Conservation (phyloP, 257 asterid species). For the Gentiana straminea region DNA sequence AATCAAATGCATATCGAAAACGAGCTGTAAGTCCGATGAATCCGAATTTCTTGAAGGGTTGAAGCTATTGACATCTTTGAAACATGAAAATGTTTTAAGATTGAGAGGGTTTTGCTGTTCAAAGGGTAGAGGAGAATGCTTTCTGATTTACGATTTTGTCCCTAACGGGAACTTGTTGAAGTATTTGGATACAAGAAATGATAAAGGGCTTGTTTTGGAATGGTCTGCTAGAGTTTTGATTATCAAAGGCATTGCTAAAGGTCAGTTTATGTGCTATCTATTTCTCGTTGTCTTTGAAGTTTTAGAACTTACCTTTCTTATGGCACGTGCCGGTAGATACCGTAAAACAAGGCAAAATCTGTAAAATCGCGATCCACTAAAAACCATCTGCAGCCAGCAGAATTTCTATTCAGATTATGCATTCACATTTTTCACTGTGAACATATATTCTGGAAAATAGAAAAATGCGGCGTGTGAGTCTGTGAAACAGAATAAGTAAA, state of each 20-base stretch:
- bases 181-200: constrained; percentile 51
- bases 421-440: too few species aligned
- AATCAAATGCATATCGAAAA: constrained; percentile 78
- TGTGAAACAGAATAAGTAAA: too few species aligned
- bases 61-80: constrained; percentile 60
- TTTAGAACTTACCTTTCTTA: too few species aligned
- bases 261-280: constrained; percentile 22
- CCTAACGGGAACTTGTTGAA: constrained; percentile 75
- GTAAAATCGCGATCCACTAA: too few species aligned
- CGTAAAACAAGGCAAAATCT: too few species aligned
- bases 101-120: constrained; percentile 96
- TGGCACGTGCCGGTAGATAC: too few species aligned
- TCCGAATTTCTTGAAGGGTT: constrained; percentile 67
- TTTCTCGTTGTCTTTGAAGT: not conserved
- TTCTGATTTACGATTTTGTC: constrained; percentile 73
- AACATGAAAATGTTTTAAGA: constrained; percentile 67
- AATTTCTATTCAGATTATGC: too few species aligned
- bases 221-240: constrained; percentile 66
- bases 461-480: too few species aligned
- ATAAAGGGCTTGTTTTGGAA: constrained; percentile 52
- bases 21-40: constrained; percentile 87
- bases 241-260: constrained; percentile 83
- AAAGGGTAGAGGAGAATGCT: constrained; percentile 90
- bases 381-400: too few species aligned
- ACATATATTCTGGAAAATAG: too few species aligned